Percentiles rank a stretch among this genome's conserved stretches.
These are phyloP conservation scores for Acrocalymma vagum DNA, from an alignment of 2,329 filamentous ascomycete species.

Conservation along the genomic window DNA sequence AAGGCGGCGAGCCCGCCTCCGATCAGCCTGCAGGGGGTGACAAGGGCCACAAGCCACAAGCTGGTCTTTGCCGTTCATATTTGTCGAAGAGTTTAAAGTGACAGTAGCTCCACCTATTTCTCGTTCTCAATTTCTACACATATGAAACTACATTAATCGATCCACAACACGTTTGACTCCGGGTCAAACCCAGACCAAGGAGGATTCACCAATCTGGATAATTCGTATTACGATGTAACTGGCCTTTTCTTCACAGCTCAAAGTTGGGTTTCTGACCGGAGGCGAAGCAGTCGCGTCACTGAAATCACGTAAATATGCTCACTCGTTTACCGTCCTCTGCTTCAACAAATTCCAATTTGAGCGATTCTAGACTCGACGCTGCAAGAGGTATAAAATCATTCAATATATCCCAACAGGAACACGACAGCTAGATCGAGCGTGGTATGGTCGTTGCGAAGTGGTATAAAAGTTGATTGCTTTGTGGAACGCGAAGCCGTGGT, in stretches of 20 bases:
- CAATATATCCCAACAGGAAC: too few species aligned
- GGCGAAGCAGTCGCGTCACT: conserved; percentile 1
- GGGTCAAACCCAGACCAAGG: conserved; percentile 15
- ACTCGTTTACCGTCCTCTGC: too few species aligned
- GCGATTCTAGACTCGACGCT: too few species aligned
- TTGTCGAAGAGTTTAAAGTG: conserved; percentile 18
- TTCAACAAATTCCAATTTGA: too few species aligned
- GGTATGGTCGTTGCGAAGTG: too few species aligned
- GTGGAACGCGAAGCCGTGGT: too few species aligned
- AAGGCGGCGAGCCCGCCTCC: conserved; percentile 24
- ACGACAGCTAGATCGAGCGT: too few species aligned
- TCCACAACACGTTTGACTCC: conserved; percentile 13
- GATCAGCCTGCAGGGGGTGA: conserved; percentile 29
- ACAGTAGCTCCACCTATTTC: conserved; percentile 12
- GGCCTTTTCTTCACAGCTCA: not conserved
- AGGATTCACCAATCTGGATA: conserved; percentile 19
- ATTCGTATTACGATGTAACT: conserved; percentile 17
- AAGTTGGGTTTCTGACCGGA: too few species aligned
- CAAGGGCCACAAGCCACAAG: conserved; percentile 22
- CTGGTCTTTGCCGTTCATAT: conserved; percentile 15
- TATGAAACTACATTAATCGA: conserved; percentile 32
- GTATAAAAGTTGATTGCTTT: too few species aligned
- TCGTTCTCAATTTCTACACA: conserved; percentile 20
- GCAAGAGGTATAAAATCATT: too few species aligned
- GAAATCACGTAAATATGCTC: conserved; percentile 10